These are phyloP conservation scores for Saturnispora kantuleensis DNA, from an alignment of 805 yeast species.

Conservation along the genomic window DNA sequence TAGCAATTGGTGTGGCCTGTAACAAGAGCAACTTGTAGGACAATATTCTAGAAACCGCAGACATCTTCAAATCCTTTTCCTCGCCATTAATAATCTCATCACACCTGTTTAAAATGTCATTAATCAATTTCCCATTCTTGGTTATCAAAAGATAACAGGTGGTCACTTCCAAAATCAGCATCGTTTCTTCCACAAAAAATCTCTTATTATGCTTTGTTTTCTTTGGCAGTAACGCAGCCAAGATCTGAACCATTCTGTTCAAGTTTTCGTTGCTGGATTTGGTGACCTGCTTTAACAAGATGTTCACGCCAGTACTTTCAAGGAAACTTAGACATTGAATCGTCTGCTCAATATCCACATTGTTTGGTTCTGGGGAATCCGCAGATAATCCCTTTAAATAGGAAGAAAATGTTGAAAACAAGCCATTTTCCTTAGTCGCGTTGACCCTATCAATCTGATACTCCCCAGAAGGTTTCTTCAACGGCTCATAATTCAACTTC, in stretches of 20 bases:
- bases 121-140: slow-evolving; percentile 19
- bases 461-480: slow-evolving; percentile 59
- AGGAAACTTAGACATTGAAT: slow-evolving; percentile 76
- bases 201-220: slow-evolving; percentile 22
- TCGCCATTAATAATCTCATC: slow-evolving; percentile 17
- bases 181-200: slow-evolving; percentile 20
- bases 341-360: slow-evolving; percentile 84
- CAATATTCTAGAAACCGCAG: slow-evolving; percentile 30
- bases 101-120: slow-evolving; percentile 15
- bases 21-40: slow-evolving; percentile 43
- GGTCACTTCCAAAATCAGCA: slow-evolving; percentile 25
- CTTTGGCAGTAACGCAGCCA: slow-evolving; percentile 29
- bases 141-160: slow-evolving; percentile 26
- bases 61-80: slow-evolving; percentile 21
- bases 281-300: slow-evolving; percentile 44
- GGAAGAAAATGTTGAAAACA: slow-evolving; percentile 87
- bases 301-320: slow-evolving; percentile 51
- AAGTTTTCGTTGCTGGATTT: slow-evolving; percentile 28
- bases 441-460: slow-evolving; percentile 53
- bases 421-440: slow-evolving; percentile 61
- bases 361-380: slow-evolving; percentile 85
- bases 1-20: slow-evolving; percentile 31
- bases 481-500: slow-evolving; percentile 38
- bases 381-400: slow-evolving; percentile 82
- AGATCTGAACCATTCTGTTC: slow-evolving; percentile 24